These are phyloP conservation scores for Wallacemonas sp. DNA, from an alignment of 208 protist species.

Conservation along the genomic window DNA sequence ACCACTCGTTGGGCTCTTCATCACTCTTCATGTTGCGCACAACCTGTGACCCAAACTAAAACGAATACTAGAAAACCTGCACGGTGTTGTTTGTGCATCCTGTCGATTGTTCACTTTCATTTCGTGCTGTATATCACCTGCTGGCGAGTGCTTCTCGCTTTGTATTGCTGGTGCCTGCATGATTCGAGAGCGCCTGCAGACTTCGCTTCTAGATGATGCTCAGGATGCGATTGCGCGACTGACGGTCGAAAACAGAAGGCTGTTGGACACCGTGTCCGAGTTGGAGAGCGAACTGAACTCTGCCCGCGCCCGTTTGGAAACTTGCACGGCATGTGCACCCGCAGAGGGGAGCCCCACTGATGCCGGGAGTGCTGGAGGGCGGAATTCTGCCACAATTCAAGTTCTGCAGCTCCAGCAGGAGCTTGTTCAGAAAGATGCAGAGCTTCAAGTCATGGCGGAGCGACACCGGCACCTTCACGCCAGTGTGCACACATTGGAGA, in stretches of 20 bases:
- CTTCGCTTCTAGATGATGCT: constrained; percentile 20
- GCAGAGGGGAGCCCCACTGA: too few species aligned
- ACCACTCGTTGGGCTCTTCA: too few species aligned
- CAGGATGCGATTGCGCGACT: constrained; percentile 23
- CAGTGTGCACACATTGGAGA: neutral
- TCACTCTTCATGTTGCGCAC: too few species aligned
- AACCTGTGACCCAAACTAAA: too few species aligned
- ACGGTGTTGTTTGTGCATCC: too few species aligned
- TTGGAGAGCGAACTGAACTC: neutral
- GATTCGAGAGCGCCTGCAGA: constrained; percentile 29
- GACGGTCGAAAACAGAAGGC: constrained; percentile 30
- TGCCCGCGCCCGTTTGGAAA: neutral
- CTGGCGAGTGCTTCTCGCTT: neutral
- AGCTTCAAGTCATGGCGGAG: constrained; percentile 19
- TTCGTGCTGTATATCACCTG: neutral
- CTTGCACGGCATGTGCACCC: too few species aligned
- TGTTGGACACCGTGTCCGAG: constrained; percentile 11
- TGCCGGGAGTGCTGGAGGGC: too few species aligned
- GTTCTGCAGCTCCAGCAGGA: constrained; percentile 35
- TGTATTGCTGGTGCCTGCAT: constrained; percentile 21
- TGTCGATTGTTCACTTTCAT: too few species aligned
- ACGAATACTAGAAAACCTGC: too few species aligned
- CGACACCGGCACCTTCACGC: neutral
- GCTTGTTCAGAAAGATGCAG: constrained; percentile 19
- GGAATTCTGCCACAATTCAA: constrained; percentile 13